phyloP scores from a whole-genome alignment of 2,329 filamentous ascomycete genomes.

The Fusarium sarcochroum region DNA sequence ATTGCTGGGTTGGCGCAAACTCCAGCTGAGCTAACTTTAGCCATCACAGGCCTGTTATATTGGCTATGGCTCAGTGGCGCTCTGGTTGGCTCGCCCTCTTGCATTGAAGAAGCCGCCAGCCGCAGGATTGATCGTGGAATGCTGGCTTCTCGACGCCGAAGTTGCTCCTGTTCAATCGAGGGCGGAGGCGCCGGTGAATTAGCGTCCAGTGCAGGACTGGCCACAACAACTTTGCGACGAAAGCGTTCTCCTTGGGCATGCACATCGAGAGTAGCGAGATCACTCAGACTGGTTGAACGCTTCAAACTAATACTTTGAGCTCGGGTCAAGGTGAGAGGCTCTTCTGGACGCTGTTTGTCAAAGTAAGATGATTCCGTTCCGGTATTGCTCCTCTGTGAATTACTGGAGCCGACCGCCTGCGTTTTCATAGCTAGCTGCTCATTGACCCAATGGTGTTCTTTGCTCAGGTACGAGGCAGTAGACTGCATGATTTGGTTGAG shows the following conservation, averaged over 20 bases:
- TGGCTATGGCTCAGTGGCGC: conserved; percentile 38
- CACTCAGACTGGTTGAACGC: background rate
- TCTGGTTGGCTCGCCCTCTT: conserved; percentile 18
- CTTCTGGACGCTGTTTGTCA: background rate
- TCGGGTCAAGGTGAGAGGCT: background rate
- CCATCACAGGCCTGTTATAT: conserved; percentile 43
- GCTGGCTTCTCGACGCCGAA: conserved; percentile 50
- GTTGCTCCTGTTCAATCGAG: conserved; percentile 56
- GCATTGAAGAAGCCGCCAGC: conserved; percentile 15
- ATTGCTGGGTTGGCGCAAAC: conserved; percentile 32
- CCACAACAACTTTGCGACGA: conserved; percentile 52
- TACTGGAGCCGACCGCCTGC: background rate
- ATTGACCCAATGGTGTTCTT: conserved; percentile 51
- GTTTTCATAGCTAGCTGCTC: conserved; percentile 36
- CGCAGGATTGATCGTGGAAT: conserved; percentile 56
- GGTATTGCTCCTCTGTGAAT: background rate
- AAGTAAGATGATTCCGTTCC: conserved; percentile 3
- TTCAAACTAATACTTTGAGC: background rate
- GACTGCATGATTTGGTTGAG: conserved; percentile 49
- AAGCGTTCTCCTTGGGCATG: conserved; percentile 17
- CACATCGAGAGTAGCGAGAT: conserved; percentile 1
- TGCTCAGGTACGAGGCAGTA: conserved; percentile 48
- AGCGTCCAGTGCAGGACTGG: conserved; percentile 47
- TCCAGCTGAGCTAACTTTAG: conserved; percentile 15
- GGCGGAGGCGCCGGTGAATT: conserved; percentile 46